Conservation (phyloP, 768 basidiomycete genomes). For the Tylopilus sp. region DNA sequence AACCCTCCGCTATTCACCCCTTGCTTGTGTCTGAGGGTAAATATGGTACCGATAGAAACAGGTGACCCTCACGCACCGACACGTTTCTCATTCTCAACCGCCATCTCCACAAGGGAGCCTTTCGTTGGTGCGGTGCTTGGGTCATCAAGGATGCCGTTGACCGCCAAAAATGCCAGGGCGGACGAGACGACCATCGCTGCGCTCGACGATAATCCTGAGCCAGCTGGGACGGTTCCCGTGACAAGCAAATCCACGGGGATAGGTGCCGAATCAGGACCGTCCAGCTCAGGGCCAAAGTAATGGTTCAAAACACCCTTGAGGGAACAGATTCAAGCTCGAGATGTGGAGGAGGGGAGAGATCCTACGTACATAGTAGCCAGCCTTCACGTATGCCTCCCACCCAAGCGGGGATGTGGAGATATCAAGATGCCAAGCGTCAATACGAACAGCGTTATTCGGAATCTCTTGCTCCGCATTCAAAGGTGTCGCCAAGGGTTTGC, state of each 20-base stretch:
- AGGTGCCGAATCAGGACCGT: constrained; percentile 33
- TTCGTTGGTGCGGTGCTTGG: constrained; percentile 38
- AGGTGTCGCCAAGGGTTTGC: constrained; percentile 23
- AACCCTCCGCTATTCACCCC: constrained; percentile 80
- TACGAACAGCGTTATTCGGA: constrained; percentile 33
- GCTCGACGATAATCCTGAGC: constrained; percentile 83
- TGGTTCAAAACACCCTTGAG: constrained; percentile 63
- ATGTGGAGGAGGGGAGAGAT: neutral
- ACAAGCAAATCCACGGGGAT: constrained; percentile 70
- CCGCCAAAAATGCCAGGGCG: constrained; percentile 74
- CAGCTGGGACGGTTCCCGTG: constrained; percentile 80
- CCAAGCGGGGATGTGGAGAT: constrained; percentile 60
- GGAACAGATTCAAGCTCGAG: neutral
- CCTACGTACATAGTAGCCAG: constrained; percentile 69
- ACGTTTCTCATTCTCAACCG: constrained; percentile 81
- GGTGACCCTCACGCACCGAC: constrained; percentile 46
- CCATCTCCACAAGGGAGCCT: constrained; percentile 71
- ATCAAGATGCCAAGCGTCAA: constrained; percentile 66
- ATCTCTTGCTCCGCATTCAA: constrained; percentile 31
- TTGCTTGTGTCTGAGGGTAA: constrained; percentile 13
- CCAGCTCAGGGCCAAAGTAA: constrained; percentile 41
- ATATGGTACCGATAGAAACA: neutral
- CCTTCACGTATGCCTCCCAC: constrained; percentile 90
- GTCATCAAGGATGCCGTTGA: constrained; percentile 59
- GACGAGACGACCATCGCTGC: constrained; percentile 91